Percentiles rank a stretch among this genome's conserved stretches.
Conservation (phyloP, 305 asterid genomes). For the Ilex paraguariensis region DNA sequence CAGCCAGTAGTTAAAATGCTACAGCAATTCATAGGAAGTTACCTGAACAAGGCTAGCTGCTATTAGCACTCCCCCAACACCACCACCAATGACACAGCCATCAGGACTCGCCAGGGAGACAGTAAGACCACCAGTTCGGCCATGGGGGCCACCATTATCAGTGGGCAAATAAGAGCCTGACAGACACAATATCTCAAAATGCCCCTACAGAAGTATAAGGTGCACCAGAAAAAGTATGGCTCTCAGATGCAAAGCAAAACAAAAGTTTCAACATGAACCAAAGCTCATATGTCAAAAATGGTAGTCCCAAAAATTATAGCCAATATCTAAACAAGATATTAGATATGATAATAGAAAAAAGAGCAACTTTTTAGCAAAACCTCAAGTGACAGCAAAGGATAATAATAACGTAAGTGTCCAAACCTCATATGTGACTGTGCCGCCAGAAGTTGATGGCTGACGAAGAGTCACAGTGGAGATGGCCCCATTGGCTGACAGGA, state of each 20-base stretch:
- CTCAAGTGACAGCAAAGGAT: too few relatives aligned
- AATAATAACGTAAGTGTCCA: constrained; percentile 10
- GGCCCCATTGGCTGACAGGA: constrained; percentile 73
- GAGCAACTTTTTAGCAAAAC: not conserved
- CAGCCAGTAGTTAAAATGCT: not conserved
- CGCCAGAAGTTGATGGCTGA: constrained; percentile 56
- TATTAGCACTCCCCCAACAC: constrained; percentile 72
- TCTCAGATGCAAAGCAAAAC: not conserved
- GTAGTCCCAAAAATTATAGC: not conserved
- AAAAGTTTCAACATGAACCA: not conserved
- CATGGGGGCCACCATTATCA: constrained; percentile 36
- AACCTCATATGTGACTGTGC: constrained; percentile 79
- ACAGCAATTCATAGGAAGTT: constrained; percentile 6
- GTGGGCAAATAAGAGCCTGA: constrained; percentile 67
- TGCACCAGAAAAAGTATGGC: too few relatives aligned
- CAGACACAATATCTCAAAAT: constrained; percentile 64
- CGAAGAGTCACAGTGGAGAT: constrained; percentile 64
- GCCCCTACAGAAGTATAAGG: constrained; percentile 44
- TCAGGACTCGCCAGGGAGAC: constrained; percentile 77
- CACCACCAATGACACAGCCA: constrained; percentile 83
- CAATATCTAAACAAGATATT: not conserved
- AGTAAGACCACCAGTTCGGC: constrained; percentile 55
- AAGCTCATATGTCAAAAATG: not conserved
- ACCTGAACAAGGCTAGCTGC: constrained; percentile 92
- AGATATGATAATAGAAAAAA: not conserved